Evolutionary conservation across 139 green algal species (phyloP), one percentile per base, ranked within the genome.

Genomic region (Bryopsis sp.): DNA sequence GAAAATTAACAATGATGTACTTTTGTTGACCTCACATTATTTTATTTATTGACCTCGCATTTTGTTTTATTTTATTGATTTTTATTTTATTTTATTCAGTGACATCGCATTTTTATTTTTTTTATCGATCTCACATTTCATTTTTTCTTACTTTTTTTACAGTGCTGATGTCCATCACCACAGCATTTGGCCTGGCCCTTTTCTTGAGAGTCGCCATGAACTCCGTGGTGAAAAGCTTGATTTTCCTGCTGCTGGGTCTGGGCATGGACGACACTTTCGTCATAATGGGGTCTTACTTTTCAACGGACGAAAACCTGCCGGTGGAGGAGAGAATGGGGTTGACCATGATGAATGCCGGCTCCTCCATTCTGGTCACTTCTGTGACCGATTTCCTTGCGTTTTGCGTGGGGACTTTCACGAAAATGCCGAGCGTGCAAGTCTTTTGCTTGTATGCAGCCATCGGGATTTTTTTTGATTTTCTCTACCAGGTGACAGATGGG

Each of bases 241-340:
- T 77, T 31, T 84, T 86, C 58, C 48, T 86, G 43, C 47, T 86
- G 39, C 60, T 86, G n/a, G 81, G 81, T 36, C 65, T 86, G 39
- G 81, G 81, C 38, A 65, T 86, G 2, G 81, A 86, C 57, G 79
- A 81, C 71, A 79, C 72, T 24, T 86, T 84, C 50, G 74, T 86
- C 39, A 72, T 86, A 36, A 35, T 83, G 15, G 61, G 48, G 22
- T 43, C 73, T 29, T 81, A 77, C 58, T 72, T 76, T 32, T 35
- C 68, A 54, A 64, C 63, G 26, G 48, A 80, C 36, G 47, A 39
- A 7, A 11, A 39, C n/a, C 31, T 65, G 11, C 58, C 58, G 24
- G 31, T 65, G 3, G 28, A 8, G 29, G 59, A 67, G 59, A 43
- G 75, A 2, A 69, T 82, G 19, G 79, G 59, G 29, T 31, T 70